phyloP scores from a whole-genome alignment of 2,329 filamentous ascomycete species.

The Diplodia seriata region DNA sequence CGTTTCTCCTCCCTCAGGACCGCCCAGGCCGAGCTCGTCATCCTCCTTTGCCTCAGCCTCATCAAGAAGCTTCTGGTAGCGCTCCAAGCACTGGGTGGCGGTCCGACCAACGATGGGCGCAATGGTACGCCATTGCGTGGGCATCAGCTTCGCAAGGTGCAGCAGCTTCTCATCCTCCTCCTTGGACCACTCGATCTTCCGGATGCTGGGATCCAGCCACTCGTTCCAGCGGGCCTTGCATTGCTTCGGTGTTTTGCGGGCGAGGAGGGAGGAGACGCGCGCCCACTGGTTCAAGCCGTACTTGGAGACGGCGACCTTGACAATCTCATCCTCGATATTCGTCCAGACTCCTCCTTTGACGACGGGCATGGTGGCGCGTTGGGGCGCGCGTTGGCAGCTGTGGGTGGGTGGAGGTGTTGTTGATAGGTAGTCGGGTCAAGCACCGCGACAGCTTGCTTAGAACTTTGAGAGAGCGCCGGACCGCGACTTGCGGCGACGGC shows the following conservation, averaged over 20 bases:
- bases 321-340: slow-evolving; percentile 87
- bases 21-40: slow-evolving; percentile 79
- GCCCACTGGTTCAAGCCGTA: slow-evolving; percentile 78
- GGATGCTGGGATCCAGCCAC: slow-evolving; percentile 97
- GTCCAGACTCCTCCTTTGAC: slow-evolving; percentile 74
- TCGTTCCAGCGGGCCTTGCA: slow-evolving; percentile 99
- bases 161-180: slow-evolving; percentile 98
- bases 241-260: slow-evolving; percentile 97
- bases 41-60: slow-evolving; percentile 91
- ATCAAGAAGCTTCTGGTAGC: slow-evolving; percentile 94
- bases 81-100: slow-evolving; percentile 94
- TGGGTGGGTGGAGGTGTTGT: slow-evolving; percentile 35
- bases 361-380: slow-evolving; percentile 61
- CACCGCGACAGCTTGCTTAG: slow-evolving; percentile 30
- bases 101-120: slow-evolving; percentile 95
- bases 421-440: slow-evolving; percentile 24
- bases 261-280: slow-evolving; percentile 93
- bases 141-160: slow-evolving; percentile 97
- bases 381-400: slow-evolving; percentile 31
- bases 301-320: slow-evolving; percentile 72
- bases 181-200: slow-evolving; percentile 98
- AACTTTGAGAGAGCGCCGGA: slow-evolving; percentile 11
- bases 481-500: slow-evolving; percentile 21
- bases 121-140: slow-evolving; percentile 98
- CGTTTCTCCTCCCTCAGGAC: slow-evolving; percentile 85